Conservation (phyloP, 495 filamentous ascomycete genomes). For the Geoglossum glabrum region DNA sequence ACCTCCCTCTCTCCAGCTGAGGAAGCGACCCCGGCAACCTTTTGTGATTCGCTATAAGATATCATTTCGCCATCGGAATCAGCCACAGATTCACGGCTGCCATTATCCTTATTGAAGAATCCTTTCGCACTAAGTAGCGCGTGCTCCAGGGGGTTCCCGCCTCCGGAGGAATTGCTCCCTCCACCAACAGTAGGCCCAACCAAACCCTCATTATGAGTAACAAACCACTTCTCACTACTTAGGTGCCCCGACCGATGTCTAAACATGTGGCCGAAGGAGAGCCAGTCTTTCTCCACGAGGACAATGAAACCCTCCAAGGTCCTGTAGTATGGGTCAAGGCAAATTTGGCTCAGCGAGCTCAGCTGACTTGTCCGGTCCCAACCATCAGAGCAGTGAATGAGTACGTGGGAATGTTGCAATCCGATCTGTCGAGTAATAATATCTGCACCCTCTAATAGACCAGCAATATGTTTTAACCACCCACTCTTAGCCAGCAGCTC, state of each 20-base stretch:
- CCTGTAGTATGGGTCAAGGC: conserved; percentile 87
- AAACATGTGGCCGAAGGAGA: conserved; percentile 97
- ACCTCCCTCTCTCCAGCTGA: conserved; percentile 22
- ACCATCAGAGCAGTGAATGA: conserved; percentile 95
- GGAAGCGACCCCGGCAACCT: conserved; percentile 9
- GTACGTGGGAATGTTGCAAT: conserved; percentile 77
- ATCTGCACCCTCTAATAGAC: conserved; percentile 63
- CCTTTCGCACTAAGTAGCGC: conserved; percentile 72
- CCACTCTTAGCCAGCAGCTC: conserved; percentile 66
- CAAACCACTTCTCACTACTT: conserved; percentile 89
- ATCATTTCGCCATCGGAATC: conserved; percentile 44
- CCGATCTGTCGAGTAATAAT: conserved; percentile 79
- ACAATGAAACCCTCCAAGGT: conserved; percentile 93
- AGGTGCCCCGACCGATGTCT: conserved; percentile 68
- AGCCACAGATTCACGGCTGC: conserved; percentile 38
- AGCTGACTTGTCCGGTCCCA: conserved; percentile 97
- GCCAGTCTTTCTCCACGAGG: conserved; percentile 92
- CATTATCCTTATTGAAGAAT: conserved; percentile 68
- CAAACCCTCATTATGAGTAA: conserved; percentile 52
- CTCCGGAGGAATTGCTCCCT: conserved; percentile 24
- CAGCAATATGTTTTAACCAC: conserved; percentile 81
- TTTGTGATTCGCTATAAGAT: conserved; percentile 27
- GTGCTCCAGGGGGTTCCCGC: conserved; percentile 64
- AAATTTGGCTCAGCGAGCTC: conserved; percentile 81
- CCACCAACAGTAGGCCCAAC: conserved; percentile 27